Conservation (phyloP, 2,329 filamentous ascomycete genomes). For the Cercospora beticola region DNA sequence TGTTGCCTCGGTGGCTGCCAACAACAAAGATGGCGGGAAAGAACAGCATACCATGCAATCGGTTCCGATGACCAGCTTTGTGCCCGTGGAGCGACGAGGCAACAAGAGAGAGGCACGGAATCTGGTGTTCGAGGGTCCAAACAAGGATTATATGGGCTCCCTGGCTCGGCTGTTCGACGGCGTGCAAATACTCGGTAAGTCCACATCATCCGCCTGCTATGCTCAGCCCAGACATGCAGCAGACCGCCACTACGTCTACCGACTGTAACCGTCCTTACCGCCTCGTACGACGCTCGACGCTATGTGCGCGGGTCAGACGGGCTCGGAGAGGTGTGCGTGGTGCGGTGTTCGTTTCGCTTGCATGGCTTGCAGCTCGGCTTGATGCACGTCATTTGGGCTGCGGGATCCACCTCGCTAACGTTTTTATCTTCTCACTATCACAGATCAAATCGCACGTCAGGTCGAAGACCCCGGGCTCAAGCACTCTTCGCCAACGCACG, state of each 20-base stretch:
- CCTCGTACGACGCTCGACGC: conserved; percentile 1
- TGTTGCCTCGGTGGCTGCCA: conserved; percentile 2
- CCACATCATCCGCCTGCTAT: conserved; percentile 4
- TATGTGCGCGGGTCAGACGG: neutral
- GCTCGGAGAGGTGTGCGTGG: neutral
- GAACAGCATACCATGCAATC: conserved; percentile 58
- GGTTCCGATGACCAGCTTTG: conserved; percentile 66
- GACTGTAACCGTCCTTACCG: conserved; percentile 10
- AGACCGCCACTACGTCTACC: conserved; percentile 12
- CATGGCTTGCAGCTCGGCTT: conserved; percentile 13
- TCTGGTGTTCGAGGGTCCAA: conserved; percentile 75
- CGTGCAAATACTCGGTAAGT: conserved; percentile 84
- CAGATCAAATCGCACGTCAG: conserved; percentile 93
- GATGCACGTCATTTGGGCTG: conserved; percentile 12
- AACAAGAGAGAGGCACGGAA: conserved; percentile 57
- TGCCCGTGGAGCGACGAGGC: conserved; percentile 56
- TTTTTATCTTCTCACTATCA: conserved; percentile 11
- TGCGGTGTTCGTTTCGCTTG: conserved; percentile 16
- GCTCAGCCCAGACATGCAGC: conserved; percentile 11
- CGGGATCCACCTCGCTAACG: conserved; percentile 17
- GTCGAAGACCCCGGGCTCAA: conserved; percentile 92
- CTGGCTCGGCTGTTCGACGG: conserved; percentile 90
- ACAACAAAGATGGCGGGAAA: conserved; percentile 52
- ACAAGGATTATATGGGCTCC: conserved; percentile 87
- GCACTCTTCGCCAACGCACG: conserved; percentile 89